Base-by-base conservation (phyloP, 2,329 filamentous ascomycete genomes). In the Chaetomium olivaceum region DNA sequence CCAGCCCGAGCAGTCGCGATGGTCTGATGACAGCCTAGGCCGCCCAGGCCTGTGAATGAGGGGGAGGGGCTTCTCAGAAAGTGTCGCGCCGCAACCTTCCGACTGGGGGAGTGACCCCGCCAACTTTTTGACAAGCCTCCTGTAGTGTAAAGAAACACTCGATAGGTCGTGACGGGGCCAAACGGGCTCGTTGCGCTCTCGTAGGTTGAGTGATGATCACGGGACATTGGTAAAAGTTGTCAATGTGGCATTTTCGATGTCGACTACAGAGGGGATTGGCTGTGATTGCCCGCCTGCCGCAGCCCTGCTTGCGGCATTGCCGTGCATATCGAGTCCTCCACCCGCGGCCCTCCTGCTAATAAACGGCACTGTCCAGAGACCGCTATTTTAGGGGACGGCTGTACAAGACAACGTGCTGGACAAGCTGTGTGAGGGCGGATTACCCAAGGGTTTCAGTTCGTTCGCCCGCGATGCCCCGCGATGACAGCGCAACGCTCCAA, bases 401-500 rank as follows among this genome's bases (percentile, higher is more conserved):
- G 56, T 57, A 59, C 21, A 33, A 27, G 46, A 59, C 54, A 60
- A 61, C 58, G 66, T 62, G 61, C 48, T 21, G 46, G 58, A 52
- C 50, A 25, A 25, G 23, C 46, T 33, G 43, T 36, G 54, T 27
- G 27, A 58, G 25, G 55, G 39, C 51, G 50, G 43, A 51, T 48
- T 31, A 56, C 31, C 50, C 54, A 57, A 25, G 54, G 54, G 31
- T 39, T 25, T 62, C 25, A 8, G 57, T 67, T 61, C 50, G 19
- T 58, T 59, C 55, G 43, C 43, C 51, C 56, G 62, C 46, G 63
- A 50, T 64, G 62, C 63, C 70, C 69, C 65, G 65, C 65, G 67
- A 69, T 71, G 69, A 68, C 69, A 71, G 66, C 70, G 63, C 70
- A 72, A 66, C 67, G 66, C 69, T 71, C 67, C 68, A 54, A 65